Base-by-base conservation (phyloP, 2,329 filamentous ascomycete species). In the Diplodia intermedia region DNA sequence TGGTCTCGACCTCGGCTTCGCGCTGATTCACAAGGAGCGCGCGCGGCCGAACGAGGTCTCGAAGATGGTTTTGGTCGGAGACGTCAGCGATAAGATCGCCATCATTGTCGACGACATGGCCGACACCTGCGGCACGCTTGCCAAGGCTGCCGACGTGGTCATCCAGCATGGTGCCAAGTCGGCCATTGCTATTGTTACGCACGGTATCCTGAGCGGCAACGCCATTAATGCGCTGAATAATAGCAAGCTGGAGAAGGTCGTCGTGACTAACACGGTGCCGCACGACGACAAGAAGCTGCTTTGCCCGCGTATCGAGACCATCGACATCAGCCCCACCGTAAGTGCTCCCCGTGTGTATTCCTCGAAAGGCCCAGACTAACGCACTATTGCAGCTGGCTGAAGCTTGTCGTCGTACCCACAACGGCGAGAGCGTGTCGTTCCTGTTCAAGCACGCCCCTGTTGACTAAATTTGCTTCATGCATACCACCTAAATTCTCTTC, bases 41-140 rank as follows among this genome's bases (percentile, higher is more conserved):
- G 91, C 93, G 6, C 89, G 92, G n/a, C 90, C 90, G 12, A 96
- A 97, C 75, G 93, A 96, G 76, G 93, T 97, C 70, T 93, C 91
- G 11, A 90, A 92, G 74, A 97, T 97, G 93, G 92, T 93, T 0
- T 90, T 99, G n/a, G 94, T 98, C 62, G 95, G 95, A 72, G 93
- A 96, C 72, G 95, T 98, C 56, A 87, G 89, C 72, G 91, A 92
- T 82, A 95, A 95, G 83, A 90, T 94, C 36, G 94, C 94, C 69
- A 97, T 99, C 76, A 89, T 99, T 60, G 94, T 99, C 57, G 94
- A 98, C 78, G 94, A 98, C 78, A 97, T 98, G 93, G 94, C 94
- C 38, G 94, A 98, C 78, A 97, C 94, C 4, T 97, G 94, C 79
- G 93, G 93, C 72, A 97, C 93, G 1, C 84, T 91, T 14, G 88